Percentiles rank a stretch among this genome's conserved stretches.
Conservation (phyloP, 1,139 yeast species). For the Eremothecium coryli region DNA sequence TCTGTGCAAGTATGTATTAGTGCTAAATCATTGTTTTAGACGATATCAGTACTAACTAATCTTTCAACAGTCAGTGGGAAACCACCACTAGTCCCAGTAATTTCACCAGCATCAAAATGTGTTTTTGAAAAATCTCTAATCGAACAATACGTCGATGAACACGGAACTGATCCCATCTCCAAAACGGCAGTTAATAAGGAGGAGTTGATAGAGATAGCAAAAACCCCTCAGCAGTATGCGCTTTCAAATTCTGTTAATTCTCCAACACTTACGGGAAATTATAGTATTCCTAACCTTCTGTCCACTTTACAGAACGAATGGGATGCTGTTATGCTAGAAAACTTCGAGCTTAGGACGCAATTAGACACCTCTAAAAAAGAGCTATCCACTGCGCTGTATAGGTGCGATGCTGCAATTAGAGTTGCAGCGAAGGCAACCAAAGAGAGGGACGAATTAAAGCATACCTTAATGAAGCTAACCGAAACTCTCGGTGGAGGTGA, state of each 20-base stretch:
- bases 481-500: slow-evolving; percentile 20
- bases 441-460: slow-evolving; percentile 66
- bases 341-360: slow-evolving; percentile 67
- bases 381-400: slow-evolving; percentile 66
- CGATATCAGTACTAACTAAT: slow-evolving; percentile 1
- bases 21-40: background rate
- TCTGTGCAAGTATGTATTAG: slow-evolving; percentile 6
- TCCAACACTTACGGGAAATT: slow-evolving; percentile 33
- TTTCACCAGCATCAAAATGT: slow-evolving; percentile 64
- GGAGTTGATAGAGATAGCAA: slow-evolving; percentile 48
- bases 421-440: slow-evolving; percentile 68
- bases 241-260: slow-evolving; percentile 21
- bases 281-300: slow-evolving; percentile 69
- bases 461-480: slow-evolving; percentile 36
- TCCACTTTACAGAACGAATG: slow-evolving; percentile 77
- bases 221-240: slow-evolving; percentile 27
- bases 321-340: slow-evolving; percentile 80
- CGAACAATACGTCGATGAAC: slow-evolving; percentile 51
- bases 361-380: slow-evolving; percentile 60
- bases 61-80: slow-evolving; percentile 42
- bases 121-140: slow-evolving; percentile 61
- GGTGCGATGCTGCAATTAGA: slow-evolving; percentile 82
- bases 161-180: slow-evolving; percentile 69
- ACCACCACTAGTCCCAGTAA: slow-evolving; percentile 56
- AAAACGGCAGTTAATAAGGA: slow-evolving; percentile 49